Conservation (phyloP, 306 rosid genomes). For the Canavalia ensiformis region DNA sequence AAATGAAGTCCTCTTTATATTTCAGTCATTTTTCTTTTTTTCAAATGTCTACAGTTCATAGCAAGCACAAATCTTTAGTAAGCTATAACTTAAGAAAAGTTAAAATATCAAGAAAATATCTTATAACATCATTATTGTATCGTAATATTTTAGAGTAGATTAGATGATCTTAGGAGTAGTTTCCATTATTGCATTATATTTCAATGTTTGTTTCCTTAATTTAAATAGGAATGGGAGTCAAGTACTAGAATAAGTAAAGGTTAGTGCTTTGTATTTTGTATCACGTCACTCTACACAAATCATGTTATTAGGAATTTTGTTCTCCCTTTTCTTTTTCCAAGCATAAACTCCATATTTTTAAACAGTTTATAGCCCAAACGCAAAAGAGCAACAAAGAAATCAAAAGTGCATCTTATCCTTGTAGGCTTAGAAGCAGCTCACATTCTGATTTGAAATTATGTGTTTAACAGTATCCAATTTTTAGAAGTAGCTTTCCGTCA, state of each 20-base stretch:
- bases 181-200: neutral
- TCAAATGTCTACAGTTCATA: neutral
- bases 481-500: slow-evolving; percentile 54
- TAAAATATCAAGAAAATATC: neutral
- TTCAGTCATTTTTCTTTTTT: neutral
- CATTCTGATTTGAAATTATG: slow-evolving; percentile 52
- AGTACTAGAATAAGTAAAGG: too few relatives aligned
- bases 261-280: neutral
- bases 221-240: neutral
- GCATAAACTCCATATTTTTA: neutral
- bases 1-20: too few relatives aligned
- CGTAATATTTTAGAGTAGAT: neutral
- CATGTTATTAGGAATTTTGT: neutral
- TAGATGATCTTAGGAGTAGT: neutral
- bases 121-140: neutral
- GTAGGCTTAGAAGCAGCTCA: slow-evolving; percentile 43
- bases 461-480: slow-evolving; percentile 53
- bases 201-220: neutral
- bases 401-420: slow-evolving; percentile 25
- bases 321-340: neutral
- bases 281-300: neutral
- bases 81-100: neutral
- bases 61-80: neutral
- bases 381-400: slow-evolving; percentile 27
- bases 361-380: slow-evolving; percentile 13